Base-by-base conservation (phyloP, 2,329 filamentous ascomycete genomes). In the Phialophora tarda region DNA sequence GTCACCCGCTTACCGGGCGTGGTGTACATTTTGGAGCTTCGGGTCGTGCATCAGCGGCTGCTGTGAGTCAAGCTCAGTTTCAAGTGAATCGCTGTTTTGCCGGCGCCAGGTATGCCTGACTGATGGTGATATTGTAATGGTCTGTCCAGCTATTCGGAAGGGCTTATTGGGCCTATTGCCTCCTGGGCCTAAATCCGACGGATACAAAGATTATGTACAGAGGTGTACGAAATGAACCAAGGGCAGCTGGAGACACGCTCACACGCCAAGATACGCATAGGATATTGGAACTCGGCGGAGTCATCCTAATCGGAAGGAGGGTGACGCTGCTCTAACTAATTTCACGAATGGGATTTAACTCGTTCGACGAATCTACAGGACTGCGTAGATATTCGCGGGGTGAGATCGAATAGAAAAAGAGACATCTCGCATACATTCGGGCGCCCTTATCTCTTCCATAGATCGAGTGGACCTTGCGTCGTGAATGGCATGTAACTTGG, bases 11-110 rank as follows among this genome's bases (percentile, higher is more conserved):
- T 59, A 14, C 34, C 28, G 21, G 51, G 51, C 24, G 50, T 51
- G n/a, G 17, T 24, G 50, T 55, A 55, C 63, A 59, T 54, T 3
- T n/a, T 50, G 26, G 24, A 28, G 38, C 38, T n/a, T n/a, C 5
- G 17, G 21, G 38, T n/a, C 38, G 14, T n/a, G 38, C 38, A 44
- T 44, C 38, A 21, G 38, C 17, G 38, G 38, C 38, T 17, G 14
- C 5, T 44, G 8, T 17, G 17, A n/a, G 38, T n/a, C 38, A 21
- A 44, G n/a, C 17, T 44, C 38, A 17, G 38, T 17, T 2, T n/a
- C 8, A 21, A 6, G 38, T n/a, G 38, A n/a, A 44, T 21, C 38
- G 38, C 4, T 44, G 17, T 44, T 44, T n/a, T 44, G 38, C 38
- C 5, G 38, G 1, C 17, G 2, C 12, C 1, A 6, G 38, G 14